phyloP scores from a whole-genome alignment of 2,329 filamentous ascomycete species.

The Periconia sp. region DNA sequence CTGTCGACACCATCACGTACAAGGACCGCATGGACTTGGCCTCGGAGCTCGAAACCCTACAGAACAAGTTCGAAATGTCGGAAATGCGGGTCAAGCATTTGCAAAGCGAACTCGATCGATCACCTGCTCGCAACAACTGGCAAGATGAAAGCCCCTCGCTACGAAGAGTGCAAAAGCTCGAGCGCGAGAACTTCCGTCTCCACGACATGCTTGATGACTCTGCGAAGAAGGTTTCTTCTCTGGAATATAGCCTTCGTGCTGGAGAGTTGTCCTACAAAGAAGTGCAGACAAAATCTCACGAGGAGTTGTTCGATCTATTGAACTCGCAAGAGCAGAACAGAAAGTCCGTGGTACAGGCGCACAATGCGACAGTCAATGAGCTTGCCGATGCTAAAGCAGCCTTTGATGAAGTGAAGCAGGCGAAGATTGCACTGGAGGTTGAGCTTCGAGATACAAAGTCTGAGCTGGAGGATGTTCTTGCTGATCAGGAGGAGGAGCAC shows the following conservation, averaged over 20 bases:
- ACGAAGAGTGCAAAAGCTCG: conserved; percentile 83
- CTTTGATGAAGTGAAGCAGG: conserved; percentile 83
- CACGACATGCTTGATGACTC: conserved; percentile 96
- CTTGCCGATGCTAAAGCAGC: conserved; percentile 83
- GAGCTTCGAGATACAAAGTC: conserved; percentile 82
- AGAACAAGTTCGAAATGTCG: conserved; percentile 89
- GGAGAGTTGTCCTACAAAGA: conserved; percentile 89
- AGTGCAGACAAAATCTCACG: conserved; percentile 88
- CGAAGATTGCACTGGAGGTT: conserved; percentile 76
- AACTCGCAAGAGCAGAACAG: conserved; percentile 91
- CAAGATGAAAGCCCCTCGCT: conserved; percentile 77
- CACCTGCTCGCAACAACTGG: conserved; percentile 62
- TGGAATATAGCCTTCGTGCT: conserved; percentile 83
- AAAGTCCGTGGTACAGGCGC: conserved; percentile 75
- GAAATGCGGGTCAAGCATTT: conserved; percentile 96
- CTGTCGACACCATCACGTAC: conserved; percentile 78
- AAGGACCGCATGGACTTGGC: conserved; percentile 91
- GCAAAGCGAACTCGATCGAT: conserved; percentile 80
- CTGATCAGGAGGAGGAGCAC: conserved; percentile 81
- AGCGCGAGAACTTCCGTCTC: conserved; percentile 85
- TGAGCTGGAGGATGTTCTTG: conserved; percentile 78
- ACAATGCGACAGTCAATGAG: conserved; percentile 83
- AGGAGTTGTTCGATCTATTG: conserved; percentile 89
- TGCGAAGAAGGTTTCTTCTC: conserved; percentile 81
- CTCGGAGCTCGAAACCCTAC: conserved; percentile 85